Base-by-base conservation (phyloP, 1,284 basidiomycete species). In the Apiotrichum siamense region DNA sequence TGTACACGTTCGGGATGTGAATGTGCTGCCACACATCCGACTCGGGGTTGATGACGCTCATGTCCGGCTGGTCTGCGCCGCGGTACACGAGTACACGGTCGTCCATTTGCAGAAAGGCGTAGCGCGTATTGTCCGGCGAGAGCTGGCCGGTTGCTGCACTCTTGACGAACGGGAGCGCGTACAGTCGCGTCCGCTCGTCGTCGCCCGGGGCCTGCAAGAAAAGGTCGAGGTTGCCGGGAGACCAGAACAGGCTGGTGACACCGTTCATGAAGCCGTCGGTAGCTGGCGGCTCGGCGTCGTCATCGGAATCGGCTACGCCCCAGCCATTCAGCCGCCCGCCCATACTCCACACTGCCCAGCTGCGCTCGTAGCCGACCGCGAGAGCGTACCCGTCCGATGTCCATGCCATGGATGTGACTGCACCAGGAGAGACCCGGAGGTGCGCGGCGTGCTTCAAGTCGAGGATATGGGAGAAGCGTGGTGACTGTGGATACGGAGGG, bases 31-130 rank as follows among this genome's bases (percentile, higher is more conserved):
- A 97, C 9, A 97, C 91, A 64, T 97, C 94, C 3, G 89, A 90
- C 66, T 97, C 93, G n/a, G 94, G 94, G 66, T 97, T 97, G 69
- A 98, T 97, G 43, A 98, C 85, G 65, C 90, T 93, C 84, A 96
- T 87, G 66, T 98, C 94, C 9, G 91, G 92, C 72, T 97, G 92
- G 72, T 98, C 94, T 20, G 90, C 88, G 3, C 96, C 94, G 52
- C 96, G 83, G 69, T 97, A 98, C n/a, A 98, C 84, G 4, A 97
- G 79, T 1, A 91, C 86, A 35, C 89, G 82, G 66, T 97, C 92
- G 65, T 97, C 92, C 80, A 94, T 83, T 72, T 97, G 91, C 32
- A 97, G 77, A 72, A 97, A 96, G 0, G 90, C 93, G 66, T 96
- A 94, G 57, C 89, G 65, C 3, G 71, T 72, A 44, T 72, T 73